These are phyloP conservation scores for Vitis riparia DNA, from an alignment of 164 flowering plant species.

Conservation along the genomic window DNA sequence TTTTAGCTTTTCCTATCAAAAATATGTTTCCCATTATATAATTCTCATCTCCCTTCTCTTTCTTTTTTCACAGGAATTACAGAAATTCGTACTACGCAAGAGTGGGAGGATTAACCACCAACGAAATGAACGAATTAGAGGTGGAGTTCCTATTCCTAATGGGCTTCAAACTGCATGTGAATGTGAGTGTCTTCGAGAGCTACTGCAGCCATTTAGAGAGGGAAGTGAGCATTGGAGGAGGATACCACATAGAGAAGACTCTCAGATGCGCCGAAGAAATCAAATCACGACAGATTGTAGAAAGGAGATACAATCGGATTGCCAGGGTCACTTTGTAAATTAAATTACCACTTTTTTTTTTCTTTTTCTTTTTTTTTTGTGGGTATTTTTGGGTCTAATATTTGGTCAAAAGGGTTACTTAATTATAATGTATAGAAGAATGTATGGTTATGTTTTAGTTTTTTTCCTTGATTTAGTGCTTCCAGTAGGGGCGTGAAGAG, in stretches of 20 bases:
- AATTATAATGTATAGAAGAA: too few species aligned
- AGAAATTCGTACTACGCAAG: slow-evolving; percentile 83
- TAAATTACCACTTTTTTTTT: too few species aligned
- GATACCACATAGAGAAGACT: slow-evolving; percentile 81
- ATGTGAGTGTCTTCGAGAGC: slow-evolving; percentile 84
- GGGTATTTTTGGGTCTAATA: too few species aligned
- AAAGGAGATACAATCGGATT: slow-evolving; percentile 35
- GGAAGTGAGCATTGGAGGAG: slow-evolving; percentile 93
- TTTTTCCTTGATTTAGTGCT: too few species aligned
- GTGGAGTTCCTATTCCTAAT: slow-evolving; percentile 76
- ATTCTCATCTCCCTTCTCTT: not conserved
- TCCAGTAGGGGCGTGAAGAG: too few species aligned
- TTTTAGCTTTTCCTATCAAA: not conserved
- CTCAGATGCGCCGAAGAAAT: slow-evolving; percentile 69
- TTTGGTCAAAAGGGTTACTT: too few species aligned
- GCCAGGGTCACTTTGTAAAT: slow-evolving; percentile 34
- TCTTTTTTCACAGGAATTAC: slow-evolving; percentile 64
- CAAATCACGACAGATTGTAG: slow-evolving; percentile 43
- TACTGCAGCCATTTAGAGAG: slow-evolving; percentile 88
- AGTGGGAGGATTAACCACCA: slow-evolving; percentile 82
- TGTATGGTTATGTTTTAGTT: too few species aligned
- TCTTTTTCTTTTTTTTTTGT: too few species aligned
- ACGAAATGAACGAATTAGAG: slow-evolving; percentile 74
- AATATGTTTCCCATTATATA: not conserved
- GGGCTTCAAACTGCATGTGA: slow-evolving; percentile 84